phyloP scores from a whole-genome alignment of 768 basidiomycete genomes.

The Phylloporus sp. region DNA sequence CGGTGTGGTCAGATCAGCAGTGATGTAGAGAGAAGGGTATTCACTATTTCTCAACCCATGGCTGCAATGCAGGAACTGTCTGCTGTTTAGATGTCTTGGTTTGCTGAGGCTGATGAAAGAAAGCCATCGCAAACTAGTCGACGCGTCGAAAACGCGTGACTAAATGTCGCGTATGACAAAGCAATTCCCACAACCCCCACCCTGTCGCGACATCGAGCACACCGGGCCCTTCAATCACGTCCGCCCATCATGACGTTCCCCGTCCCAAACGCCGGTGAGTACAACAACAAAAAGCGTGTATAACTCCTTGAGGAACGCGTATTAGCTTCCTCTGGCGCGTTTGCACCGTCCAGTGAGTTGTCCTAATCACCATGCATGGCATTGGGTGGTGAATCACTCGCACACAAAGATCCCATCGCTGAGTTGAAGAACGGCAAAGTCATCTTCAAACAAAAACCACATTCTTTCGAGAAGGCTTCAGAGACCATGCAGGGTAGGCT shows the following conservation, averaged over 20 bases:
- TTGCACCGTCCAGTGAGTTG: slow-evolving; percentile 15
- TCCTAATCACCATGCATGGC: background rate
- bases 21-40: slow-evolving; percentile 20
- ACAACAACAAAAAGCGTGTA: slow-evolving; percentile 1
- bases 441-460: slow-evolving; percentile 66
- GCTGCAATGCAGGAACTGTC: slow-evolving; percentile 61
- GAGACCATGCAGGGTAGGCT: slow-evolving; percentile 75
- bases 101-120: slow-evolving; percentile 54
- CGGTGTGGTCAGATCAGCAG: slow-evolving; percentile 1
- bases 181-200: slow-evolving; percentile 26
- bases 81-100: slow-evolving; percentile 41
- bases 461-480: slow-evolving; percentile 71
- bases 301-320: background rate
- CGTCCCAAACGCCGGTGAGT: slow-evolving; percentile 16
- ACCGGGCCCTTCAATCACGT: slow-evolving; percentile 12
- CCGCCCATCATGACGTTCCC: slow-evolving; percentile 20
- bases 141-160: slow-evolving; percentile 49
- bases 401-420: slow-evolving; percentile 40
- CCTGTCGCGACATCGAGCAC: slow-evolving; percentile 17
- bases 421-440: slow-evolving; percentile 78
- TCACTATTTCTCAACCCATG: slow-evolving; percentile 99
- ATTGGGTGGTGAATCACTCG: slow-evolving; percentile 2
- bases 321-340: slow-evolving; percentile 12
- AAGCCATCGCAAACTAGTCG: slow-evolving; percentile 44
- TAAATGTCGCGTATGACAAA: slow-evolving; percentile 34